Evolutionary conservation across 2,329 filamentous ascomycete species (phyloP).

Genomic region (Talaromyces islandicus): DNA sequence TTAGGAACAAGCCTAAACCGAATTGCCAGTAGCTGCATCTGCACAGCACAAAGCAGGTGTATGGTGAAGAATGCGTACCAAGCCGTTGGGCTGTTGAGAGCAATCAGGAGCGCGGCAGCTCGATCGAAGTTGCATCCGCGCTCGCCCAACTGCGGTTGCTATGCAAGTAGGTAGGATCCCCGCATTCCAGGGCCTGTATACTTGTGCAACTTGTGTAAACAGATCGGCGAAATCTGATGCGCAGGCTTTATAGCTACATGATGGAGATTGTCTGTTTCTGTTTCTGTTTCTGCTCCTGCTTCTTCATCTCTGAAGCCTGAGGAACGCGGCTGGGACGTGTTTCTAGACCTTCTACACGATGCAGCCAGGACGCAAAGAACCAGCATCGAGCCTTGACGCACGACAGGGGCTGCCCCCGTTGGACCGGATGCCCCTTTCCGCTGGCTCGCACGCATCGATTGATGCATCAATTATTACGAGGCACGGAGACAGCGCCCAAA

Average conservation of each 20-base stretch:
- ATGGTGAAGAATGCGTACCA: constrained; percentile 8
- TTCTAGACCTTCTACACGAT: neutral
- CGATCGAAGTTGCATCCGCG: constrained; percentile 8
- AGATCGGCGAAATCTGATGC: neutral
- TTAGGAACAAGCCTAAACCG: neutral
- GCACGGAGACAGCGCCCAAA: neutral
- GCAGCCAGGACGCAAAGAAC: neutral
- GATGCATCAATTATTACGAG: neutral
- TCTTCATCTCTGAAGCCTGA: no score
- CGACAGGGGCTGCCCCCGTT: neutral
- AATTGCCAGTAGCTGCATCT: constrained; percentile 4
- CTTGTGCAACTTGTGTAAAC: neutral
- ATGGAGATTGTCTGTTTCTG: neutral
- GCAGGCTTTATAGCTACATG: neutral
- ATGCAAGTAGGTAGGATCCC: constrained; percentile 12
- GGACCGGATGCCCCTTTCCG: neutral
- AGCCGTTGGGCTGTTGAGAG: constrained; percentile 7
- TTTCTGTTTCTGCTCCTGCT: neutral
- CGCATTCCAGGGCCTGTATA: constrained; percentile 11
- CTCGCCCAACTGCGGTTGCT: constrained; percentile 9
- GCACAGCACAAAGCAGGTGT: constrained; percentile 4
- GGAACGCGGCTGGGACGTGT: neutral
- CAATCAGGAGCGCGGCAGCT: neutral
- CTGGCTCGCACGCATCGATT: neutral
- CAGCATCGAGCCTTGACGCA: neutral